Base-by-base conservation (phyloP, 2,329 filamentous ascomycete species). In the Aspergillus pseudoglaucus region DNA sequence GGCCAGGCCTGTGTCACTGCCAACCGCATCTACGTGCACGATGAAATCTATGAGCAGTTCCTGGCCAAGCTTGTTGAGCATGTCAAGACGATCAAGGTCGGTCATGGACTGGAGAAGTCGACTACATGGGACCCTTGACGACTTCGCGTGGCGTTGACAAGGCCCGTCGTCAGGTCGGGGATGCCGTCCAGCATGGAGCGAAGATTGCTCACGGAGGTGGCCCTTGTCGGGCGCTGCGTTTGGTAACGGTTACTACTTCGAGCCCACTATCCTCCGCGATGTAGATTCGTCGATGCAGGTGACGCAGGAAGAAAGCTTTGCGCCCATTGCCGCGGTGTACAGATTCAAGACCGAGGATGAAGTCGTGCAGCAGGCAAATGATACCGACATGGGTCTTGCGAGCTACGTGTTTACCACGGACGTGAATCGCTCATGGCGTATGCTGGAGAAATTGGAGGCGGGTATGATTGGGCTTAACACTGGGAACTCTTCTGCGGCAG, bases 371-470 rank as follows among this genome's bases (percentile, higher is more conserved):
- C 62, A 69, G 35, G 81, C 82, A 1, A 85, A 85, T 53, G 75
- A 80, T 43, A 83, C 80, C 6, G 78, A 75, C 42, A 83, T 85
- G 77, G 83, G 83, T 3, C 64, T 85, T 50, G 82, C 83, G 6
- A 82, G 79, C 35, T 86, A 86, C 57, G 80, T 80, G 52, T 85
- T 85, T 65, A 86, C 83, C 1, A 84, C 83, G 69, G 80, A 84
- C 56, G 69, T 85, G 5, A 81, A 85, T 59, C 79, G 82, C 0
- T 73, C 80, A 44, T 84, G 82, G 79, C 73, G 83, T 49, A 66
- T 86, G 60, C 69, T 85, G 48, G 83, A 87, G 70, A 83, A 80
- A 53, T 62, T 87, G 30, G 82, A 86, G 61, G 82, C 83, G 3
- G 83, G 82, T 3, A 86, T 85, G 83, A 82, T 86, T 58, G 83